Evolutionary conservation across 345 rosid species (phyloP).

Genomic region (Syzygium aromaticum): DNA sequence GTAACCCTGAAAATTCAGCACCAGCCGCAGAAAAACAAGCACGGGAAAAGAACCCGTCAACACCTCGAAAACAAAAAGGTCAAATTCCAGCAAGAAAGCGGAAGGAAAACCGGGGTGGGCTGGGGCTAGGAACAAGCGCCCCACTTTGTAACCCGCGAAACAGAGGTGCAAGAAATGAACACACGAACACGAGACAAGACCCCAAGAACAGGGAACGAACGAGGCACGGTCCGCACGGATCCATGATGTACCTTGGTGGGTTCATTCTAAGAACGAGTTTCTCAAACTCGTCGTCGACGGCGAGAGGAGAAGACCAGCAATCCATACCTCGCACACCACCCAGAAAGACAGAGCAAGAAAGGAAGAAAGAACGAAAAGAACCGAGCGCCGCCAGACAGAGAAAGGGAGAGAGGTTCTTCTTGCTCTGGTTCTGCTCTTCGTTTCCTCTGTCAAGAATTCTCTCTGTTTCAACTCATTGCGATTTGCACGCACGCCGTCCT

Average conservation of each 20-base stretch:
- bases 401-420: background rate
- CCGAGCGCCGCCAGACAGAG: background rate
- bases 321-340: conserved; percentile 27
- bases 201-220: background rate
- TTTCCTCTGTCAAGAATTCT: background rate
- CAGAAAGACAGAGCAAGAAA: background rate
- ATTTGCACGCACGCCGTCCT: background rate
- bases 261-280: conserved; percentile 72
- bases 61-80: conserved; percentile 1
- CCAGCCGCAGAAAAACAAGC: background rate
- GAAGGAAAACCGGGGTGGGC: background rate
- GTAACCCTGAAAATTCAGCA: conserved; percentile 51
- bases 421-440: background rate
- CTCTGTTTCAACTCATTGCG: background rate
- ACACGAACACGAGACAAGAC: background rate
- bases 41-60: conserved; percentile 1
- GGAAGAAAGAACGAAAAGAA: background rate
- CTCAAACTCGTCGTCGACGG: conserved; percentile 57
- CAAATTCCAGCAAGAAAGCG: background rate
- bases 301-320: conserved; percentile 44
- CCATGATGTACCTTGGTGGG: conserved; percentile 52
- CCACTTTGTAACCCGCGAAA: background rate
- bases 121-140: background rate
- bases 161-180: background rate
- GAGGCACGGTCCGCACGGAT: background rate